Percentiles rank a stretch among this genome's conserved stretches.
These are phyloP conservation scores for Linanthus parryae DNA, from an alignment of 148 eudicot genomes.

Conservation along the genomic window DNA sequence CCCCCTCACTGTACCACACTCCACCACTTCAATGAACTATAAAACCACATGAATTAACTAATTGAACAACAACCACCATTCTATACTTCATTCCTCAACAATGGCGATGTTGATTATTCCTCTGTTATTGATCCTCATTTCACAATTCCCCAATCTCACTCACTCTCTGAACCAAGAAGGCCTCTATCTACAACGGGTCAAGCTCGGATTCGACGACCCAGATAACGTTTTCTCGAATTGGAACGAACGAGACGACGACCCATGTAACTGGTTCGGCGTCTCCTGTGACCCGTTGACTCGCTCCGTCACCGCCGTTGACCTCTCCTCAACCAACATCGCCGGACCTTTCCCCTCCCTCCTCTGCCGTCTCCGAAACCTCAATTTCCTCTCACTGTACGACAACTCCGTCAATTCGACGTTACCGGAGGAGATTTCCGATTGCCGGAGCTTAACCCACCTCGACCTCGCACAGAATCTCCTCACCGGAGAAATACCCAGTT, in stretches of 20 bases:
- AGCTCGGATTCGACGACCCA: slow-evolving; percentile 42
- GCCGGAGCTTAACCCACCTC: slow-evolving; percentile 32
- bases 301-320: slow-evolving; percentile 40
- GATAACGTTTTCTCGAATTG: slow-evolving; percentile 27
- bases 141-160: slow-evolving; percentile 1
- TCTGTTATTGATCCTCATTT: slow-evolving; percentile 21
- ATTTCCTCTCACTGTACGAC: slow-evolving; percentile 28
- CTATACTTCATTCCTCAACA: too few relatives aligned
- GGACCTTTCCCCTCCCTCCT: slow-evolving; percentile 57
- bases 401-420: slow-evolving; percentile 47
- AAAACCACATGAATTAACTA: too few relatives aligned
- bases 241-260: slow-evolving; percentile 29
- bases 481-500: slow-evolving; percentile 29
- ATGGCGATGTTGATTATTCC: slow-evolving; percentile 6
- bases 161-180: slow-evolving; percentile 51
- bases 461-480: slow-evolving; percentile 41
- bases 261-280: slow-evolving; percentile 61
- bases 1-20: too few relatives aligned
- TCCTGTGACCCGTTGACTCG: slow-evolving; percentile 23
- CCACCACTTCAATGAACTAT: too few relatives aligned
- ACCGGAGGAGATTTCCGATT: slow-evolving; percentile 26
- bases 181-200: slow-evolving; percentile 28
- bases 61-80: too few relatives aligned
- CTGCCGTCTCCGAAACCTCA: slow-evolving; percentile 39
- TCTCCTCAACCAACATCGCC: slow-evolving; percentile 27